Evolutionary conservation across 2,329 filamentous ascomycete genomes (phyloP).

Genomic region (Fusarium sp.): DNA sequence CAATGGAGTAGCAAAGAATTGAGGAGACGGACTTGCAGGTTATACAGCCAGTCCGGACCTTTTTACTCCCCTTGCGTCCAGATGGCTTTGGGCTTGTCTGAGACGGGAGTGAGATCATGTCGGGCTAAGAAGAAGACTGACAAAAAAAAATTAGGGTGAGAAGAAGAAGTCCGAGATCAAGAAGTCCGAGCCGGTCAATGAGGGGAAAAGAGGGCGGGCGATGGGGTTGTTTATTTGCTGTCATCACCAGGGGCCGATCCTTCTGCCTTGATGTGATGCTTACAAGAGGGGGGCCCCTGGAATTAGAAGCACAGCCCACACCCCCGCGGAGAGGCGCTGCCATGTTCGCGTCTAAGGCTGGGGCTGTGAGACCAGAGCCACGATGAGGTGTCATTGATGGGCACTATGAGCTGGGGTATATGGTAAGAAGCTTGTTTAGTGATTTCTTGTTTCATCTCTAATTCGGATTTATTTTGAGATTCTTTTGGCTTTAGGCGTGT

Average conservation of each 20-base stretch:
- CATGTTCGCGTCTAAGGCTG: neutral
- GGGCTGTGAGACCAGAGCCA: conserved; percentile 5
- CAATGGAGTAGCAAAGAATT: neutral
- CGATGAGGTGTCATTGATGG: neutral
- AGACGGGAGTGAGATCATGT: conserved; percentile 20
- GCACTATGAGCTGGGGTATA: neutral
- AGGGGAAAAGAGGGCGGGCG: conserved; percentile 22
- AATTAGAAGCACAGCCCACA: neutral
- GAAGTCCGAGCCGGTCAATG: conserved; percentile 35
- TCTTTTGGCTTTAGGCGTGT: neutral
- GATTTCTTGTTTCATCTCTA: neutral
- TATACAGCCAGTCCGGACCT: conserved; percentile 63
- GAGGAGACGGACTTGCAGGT: conserved; percentile 65
- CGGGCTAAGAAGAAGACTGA: neutral
- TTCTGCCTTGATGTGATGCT: conserved; percentile 8
- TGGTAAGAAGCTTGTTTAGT: neutral
- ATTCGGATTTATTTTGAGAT: neutral
- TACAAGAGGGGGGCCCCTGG: conserved; percentile 6
- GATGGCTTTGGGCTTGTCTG: conserved; percentile 32
- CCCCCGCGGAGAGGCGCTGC: neutral
- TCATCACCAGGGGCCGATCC: conserved; percentile 1
- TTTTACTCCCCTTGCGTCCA: conserved; percentile 58
- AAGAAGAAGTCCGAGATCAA: conserved; percentile 9
- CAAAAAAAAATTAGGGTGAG: neutral
- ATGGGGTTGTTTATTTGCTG: conserved; percentile 29